Conservation (phyloP, 176 grass and related monocot species). For the Coix lacrymajobi region DNA sequence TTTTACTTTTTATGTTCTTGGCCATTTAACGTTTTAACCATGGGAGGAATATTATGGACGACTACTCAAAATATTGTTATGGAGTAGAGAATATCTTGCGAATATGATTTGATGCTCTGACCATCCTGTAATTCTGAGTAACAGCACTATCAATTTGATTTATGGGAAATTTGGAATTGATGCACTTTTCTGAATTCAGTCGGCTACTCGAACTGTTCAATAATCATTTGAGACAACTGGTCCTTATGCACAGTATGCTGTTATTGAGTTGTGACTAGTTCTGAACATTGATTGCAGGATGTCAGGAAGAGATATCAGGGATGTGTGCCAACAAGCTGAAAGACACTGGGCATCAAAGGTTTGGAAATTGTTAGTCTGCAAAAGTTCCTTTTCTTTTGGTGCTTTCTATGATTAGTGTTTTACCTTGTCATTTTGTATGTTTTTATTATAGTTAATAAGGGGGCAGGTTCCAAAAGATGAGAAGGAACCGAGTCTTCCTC, state of each 20-base stretch:
- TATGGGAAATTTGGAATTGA: neutral
- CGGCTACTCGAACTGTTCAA: neutral
- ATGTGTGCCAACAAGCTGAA: slow-evolving; percentile 94
- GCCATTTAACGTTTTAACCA: neutral
- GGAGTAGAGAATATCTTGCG: neutral
- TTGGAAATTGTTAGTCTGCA: slow-evolving; percentile 11
- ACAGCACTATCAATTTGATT: neutral
- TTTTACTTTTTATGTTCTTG: neutral
- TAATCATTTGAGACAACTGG: neutral
- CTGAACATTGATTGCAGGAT: slow-evolving; percentile 61
- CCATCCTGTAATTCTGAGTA: neutral
- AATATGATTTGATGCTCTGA: neutral
- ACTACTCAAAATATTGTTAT: neutral
- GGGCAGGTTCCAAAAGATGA: slow-evolving; percentile 48
- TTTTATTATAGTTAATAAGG: slow-evolving; percentile 67
- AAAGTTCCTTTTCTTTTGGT: neutral
- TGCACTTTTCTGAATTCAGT: neutral
- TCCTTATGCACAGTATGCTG: neutral
- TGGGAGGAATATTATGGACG: neutral
- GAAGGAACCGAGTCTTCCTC: slow-evolving; percentile 56
- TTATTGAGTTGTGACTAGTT: neutral
- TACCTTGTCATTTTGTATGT: neutral
- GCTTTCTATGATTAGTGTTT: neutral
- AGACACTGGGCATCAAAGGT: slow-evolving; percentile 97
- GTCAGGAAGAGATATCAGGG: slow-evolving; percentile 93